Percentiles rank a stretch among this genome's conserved stretches.
These are phyloP conservation scores for Neurospora pannonica DNA, from an alignment of 495 filamentous ascomycete genomes.

Conservation along the genomic window DNA sequence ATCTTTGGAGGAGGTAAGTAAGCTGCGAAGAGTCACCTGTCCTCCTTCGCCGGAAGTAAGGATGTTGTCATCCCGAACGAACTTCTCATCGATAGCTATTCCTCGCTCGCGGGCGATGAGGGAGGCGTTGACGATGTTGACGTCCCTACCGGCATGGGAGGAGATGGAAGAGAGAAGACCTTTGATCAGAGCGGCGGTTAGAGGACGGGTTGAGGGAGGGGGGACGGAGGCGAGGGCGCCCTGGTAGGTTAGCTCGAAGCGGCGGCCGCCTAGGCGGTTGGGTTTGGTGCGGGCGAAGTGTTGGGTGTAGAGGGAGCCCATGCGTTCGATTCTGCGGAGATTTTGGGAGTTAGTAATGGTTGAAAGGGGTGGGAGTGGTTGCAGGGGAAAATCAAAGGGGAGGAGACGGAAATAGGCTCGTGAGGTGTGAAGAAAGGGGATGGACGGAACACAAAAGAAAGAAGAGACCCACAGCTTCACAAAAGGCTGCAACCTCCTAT, in stretches of 20 bases:
- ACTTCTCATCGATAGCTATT: constrained; percentile 57
- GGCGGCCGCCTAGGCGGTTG: constrained; percentile 26
- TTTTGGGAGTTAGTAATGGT: neutral
- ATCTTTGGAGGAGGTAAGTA: constrained; percentile 7
- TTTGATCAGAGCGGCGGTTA: constrained; percentile 62
- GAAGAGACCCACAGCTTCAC: constrained; percentile 37
- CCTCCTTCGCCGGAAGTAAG: constrained; percentile 38
- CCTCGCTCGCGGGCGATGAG: constrained; percentile 59
- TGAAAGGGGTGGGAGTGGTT: too few species aligned
- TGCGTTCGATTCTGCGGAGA: constrained; percentile 46
- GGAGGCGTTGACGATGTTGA: constrained; percentile 68
- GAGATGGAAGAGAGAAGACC: constrained; percentile 53
- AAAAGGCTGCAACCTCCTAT: constrained; percentile 58
- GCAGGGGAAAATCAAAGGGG: neutral
- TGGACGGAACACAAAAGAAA: neutral
- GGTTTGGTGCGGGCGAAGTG: constrained; percentile 39
- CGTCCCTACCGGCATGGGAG: constrained; percentile 47
- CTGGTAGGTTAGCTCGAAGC: constrained; percentile 61
- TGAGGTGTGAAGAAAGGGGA: neutral
- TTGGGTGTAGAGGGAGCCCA: constrained; percentile 62
- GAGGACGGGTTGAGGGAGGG: constrained; percentile 50
- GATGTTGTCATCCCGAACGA: constrained; percentile 39
- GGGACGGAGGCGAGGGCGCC: constrained; percentile 49
- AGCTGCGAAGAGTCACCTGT: constrained; percentile 42
- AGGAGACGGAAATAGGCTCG: neutral